Percentiles rank a stretch among this genome's conserved stretches.
Evolutionary conservation across 768 basidiomycete genomes (phyloP).

Genomic region (Dioszegia hungarica): DNA sequence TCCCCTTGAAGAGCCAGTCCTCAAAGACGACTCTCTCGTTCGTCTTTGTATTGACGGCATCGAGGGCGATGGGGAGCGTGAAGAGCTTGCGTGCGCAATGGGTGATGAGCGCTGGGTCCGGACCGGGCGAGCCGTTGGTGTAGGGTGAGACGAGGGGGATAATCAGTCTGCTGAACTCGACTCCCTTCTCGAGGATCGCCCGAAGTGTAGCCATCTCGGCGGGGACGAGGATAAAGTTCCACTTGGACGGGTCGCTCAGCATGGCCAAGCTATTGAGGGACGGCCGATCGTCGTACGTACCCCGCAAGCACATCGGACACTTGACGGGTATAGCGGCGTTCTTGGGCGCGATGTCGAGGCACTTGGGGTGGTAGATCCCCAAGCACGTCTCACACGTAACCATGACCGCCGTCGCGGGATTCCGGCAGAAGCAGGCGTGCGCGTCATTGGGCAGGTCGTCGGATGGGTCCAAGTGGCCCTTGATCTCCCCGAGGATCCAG

Average conservation of each 20-base stretch:
- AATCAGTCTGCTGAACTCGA: background rate
- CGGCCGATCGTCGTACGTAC: slow-evolving; percentile 17
- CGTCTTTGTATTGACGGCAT: slow-evolving; percentile 16
- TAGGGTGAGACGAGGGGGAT: slow-evolving; percentile 3
- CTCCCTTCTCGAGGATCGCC: background rate
- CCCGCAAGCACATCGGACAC: slow-evolving; percentile 26
- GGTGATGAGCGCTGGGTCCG: slow-evolving; percentile 8
- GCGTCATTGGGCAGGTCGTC: slow-evolving; percentile 24
- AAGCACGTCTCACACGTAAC: slow-evolving; percentile 36
- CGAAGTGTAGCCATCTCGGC: slow-evolving; percentile 17
- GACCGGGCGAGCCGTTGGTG: slow-evolving; percentile 1
- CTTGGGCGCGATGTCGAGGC: slow-evolving; percentile 27
- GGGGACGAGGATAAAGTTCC: slow-evolving; percentile 34
- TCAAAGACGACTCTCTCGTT: slow-evolving; percentile 23
- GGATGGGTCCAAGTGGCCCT: slow-evolving; percentile 26
- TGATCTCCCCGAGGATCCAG: slow-evolving; percentile 11
- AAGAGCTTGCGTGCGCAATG: slow-evolving; percentile 37
- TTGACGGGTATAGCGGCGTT: slow-evolving; percentile 14
- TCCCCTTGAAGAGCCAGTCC: slow-evolving; percentile 26
- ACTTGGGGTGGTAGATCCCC: slow-evolving; percentile 43
- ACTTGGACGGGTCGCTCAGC: slow-evolving; percentile 21
- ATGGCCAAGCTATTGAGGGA: slow-evolving; percentile 23
- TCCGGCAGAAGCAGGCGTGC: slow-evolving; percentile 44
- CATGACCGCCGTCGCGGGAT: slow-evolving; percentile 28
- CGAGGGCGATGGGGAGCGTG: slow-evolving; percentile 26